Conservation (phyloP, 2,329 filamentous ascomycete genomes). For the Ceratocystis lukuohia region DNA sequence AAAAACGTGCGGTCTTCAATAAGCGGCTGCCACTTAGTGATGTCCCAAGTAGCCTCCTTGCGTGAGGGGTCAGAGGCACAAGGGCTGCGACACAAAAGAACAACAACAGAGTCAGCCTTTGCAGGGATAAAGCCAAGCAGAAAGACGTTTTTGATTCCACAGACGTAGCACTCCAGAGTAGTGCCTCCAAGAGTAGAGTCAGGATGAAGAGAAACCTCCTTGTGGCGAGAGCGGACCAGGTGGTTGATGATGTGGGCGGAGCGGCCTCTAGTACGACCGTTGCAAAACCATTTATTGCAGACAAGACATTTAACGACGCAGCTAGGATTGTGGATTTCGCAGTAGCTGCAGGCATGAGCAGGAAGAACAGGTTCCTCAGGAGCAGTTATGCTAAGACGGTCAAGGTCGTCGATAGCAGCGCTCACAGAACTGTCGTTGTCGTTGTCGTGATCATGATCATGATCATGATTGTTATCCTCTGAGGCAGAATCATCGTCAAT, state of each 20-base stretch:
- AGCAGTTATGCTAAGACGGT: slow-evolving; percentile 44
- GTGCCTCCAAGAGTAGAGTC: slow-evolving; percentile 89
- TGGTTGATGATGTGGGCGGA: slow-evolving; percentile 98
- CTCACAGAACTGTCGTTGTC: slow-evolving; percentile 66
- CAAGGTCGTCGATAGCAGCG: slow-evolving; percentile 62
- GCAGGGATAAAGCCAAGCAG: slow-evolving; percentile 94
- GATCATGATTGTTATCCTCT: slow-evolving; percentile 68
- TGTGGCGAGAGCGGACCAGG: slow-evolving; percentile 89
- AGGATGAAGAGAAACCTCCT: slow-evolving; percentile 95
- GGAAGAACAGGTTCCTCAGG: slow-evolving; percentile 77
- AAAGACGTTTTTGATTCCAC: slow-evolving; percentile 98
- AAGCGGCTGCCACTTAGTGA: slow-evolving; percentile 89
- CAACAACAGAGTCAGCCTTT: slow-evolving; percentile 96
- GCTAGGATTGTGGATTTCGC: slow-evolving; percentile 89
- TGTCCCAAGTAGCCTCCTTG: slow-evolving; percentile 99
- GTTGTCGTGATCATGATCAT: slow-evolving; percentile 52
- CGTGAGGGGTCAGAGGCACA: slow-evolving; percentile 89
- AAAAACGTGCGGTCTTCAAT: slow-evolving; percentile 95
- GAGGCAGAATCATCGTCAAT: slow-evolving; percentile 73
- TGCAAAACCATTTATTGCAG: slow-evolving; percentile 99
- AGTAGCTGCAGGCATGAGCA: slow-evolving; percentile 92
- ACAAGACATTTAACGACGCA: slow-evolving; percentile 92
- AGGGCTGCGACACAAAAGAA: slow-evolving; percentile 88
- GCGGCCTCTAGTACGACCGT: slow-evolving; percentile 86
- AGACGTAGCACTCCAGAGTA: slow-evolving; percentile 96